A percentile compares a stretch with the other conserved stretches of the same genome.
These are phyloP conservation scores for Patellaria atrata DNA, from an alignment of 495 filamentous ascomycete species.

Conservation along the genomic window DNA sequence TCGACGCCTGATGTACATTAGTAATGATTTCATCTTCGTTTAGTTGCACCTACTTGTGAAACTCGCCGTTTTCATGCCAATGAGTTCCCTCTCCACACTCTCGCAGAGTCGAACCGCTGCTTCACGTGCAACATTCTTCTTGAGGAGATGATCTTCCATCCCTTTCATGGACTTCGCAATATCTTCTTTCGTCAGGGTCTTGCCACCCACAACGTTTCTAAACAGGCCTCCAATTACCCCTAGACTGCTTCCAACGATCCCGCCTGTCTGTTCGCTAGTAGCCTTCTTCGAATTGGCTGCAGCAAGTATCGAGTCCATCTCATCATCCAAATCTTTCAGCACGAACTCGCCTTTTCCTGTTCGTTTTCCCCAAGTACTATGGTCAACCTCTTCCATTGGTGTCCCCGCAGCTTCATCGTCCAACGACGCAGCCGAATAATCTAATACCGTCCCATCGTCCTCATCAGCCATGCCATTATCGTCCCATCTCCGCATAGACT, in stretches of 20 bases:
- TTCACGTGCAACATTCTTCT: conserved; percentile 93
- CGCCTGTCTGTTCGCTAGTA: conserved; percentile 34
- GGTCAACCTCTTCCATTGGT: conserved; percentile 53
- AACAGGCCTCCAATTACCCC: conserved; percentile 75
- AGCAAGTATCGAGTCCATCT: conserved; percentile 77
- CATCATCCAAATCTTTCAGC: conserved; percentile 80
- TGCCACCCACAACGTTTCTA: conserved; percentile 86
- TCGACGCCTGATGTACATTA: conserved; percentile 43
- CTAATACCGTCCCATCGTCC: conserved; percentile 62
- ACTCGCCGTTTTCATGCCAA: conserved; percentile 80
- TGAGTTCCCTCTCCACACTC: conserved; percentile 73
- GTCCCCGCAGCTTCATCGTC: conserved; percentile 36
- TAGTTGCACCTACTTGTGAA: conserved; percentile 57
- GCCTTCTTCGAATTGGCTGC: conserved; percentile 52
- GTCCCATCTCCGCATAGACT: conserved; percentile 80
- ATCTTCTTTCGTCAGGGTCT: conserved; percentile 73
- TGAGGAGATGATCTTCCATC: conserved; percentile 89
- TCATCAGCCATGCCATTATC: conserved; percentile 79
- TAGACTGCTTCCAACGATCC: conserved; percentile 62
- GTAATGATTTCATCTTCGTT: conserved; percentile 5
- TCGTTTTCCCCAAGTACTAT: conserved; percentile 66
- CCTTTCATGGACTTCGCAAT: conserved; percentile 81
- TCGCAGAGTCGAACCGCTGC: conserved; percentile 85
- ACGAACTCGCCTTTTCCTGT: conserved; percentile 86
- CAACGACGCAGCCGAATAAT: conserved; percentile 62